Percentiles rank a stretch among this genome's conserved stretches.
Conservation (phyloP, 441 rosid species). For the Rhodomyrtus psidioides region DNA sequence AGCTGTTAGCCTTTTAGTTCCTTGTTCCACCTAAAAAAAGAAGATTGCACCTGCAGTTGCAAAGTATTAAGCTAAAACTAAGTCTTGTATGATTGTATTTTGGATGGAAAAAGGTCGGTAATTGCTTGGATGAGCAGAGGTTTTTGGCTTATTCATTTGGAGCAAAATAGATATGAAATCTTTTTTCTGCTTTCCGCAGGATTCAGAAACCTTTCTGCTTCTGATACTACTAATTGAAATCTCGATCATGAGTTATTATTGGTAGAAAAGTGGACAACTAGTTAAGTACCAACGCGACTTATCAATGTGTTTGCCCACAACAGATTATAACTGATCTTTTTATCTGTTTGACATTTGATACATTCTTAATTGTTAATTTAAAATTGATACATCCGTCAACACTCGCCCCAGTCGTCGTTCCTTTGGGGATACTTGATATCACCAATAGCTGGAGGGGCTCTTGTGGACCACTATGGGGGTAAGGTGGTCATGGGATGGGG, state of each 20-base stretch:
- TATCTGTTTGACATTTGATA: not conserved
- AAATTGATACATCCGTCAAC: conserved; percentile 9
- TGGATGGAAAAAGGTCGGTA: not conserved
- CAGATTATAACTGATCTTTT: not conserved
- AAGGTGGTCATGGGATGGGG: conserved; percentile 92
- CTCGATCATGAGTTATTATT: not conserved
- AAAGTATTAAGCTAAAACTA: not conserved
- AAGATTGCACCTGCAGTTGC: not conserved
- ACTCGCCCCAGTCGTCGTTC: conserved; percentile 70
- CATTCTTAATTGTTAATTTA: not conserved
- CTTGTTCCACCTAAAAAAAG: not conserved
- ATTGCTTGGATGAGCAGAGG: not conserved
- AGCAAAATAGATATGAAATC: not conserved
- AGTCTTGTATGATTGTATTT: not conserved
- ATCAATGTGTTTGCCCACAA: not conserved
- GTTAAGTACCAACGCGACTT: not conserved
- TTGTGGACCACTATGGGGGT: conserved; percentile 90
- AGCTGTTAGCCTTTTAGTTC: not conserved
- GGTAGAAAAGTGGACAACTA: not conserved
- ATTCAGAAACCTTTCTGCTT: not conserved
- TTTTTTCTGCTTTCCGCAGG: not conserved
- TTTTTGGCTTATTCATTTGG: not conserved
- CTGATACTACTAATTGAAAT: not conserved
- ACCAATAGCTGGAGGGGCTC: conserved; percentile 87
- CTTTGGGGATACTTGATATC: conserved; percentile 93